Evolutionary conservation across 2,329 filamentous ascomycete species (phyloP).

Genomic region (Cytospora schulzeri): DNA sequence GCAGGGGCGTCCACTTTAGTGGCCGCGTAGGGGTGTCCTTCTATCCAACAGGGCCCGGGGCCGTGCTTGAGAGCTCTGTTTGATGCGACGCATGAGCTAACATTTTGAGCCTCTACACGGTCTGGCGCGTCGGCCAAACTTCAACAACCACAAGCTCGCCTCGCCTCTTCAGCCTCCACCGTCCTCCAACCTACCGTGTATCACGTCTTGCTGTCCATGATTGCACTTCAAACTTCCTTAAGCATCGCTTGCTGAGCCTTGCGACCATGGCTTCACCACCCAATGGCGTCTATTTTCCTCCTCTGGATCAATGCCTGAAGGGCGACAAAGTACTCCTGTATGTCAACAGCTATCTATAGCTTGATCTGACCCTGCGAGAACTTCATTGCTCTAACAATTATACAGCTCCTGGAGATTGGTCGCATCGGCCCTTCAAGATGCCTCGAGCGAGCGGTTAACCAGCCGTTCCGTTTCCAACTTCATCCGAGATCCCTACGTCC

Average conservation of each 20-base stretch:
- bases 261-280: constrained; percentile 71
- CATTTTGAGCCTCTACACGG: constrained; percentile 22
- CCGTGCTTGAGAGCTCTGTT: constrained; percentile 4
- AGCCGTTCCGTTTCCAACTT: constrained; percentile 65
- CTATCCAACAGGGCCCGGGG: constrained; percentile 8
- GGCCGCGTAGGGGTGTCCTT: not conserved
- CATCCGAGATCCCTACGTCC: constrained; percentile 69
- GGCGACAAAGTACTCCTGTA: constrained; percentile 82
- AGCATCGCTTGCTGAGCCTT: constrained; percentile 47
- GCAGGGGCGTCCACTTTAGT: constrained; percentile 1
- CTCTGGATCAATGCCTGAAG: constrained; percentile 81
- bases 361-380: not conserved
- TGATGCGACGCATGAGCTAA: constrained; percentile 2
- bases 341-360: constrained; percentile 38
- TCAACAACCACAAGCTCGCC: constrained; percentile 5
- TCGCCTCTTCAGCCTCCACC: not conserved
- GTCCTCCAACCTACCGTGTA: constrained; percentile 20
- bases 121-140: constrained; percentile 18
- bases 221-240: constrained; percentile 15
- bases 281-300: constrained; percentile 76
- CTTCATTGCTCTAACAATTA: constrained; percentile 18
- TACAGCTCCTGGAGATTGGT: constrained; percentile 64
- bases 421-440: constrained; percentile 58
- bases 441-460: constrained; percentile 55
- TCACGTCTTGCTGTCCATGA: constrained; percentile 25